A percentile compares a stretch with the other conserved stretches of the same genome.
phyloP scores from a whole-genome alignment of 768 basidiomycete species.

The Chlorophyllum brunneum region DNA sequence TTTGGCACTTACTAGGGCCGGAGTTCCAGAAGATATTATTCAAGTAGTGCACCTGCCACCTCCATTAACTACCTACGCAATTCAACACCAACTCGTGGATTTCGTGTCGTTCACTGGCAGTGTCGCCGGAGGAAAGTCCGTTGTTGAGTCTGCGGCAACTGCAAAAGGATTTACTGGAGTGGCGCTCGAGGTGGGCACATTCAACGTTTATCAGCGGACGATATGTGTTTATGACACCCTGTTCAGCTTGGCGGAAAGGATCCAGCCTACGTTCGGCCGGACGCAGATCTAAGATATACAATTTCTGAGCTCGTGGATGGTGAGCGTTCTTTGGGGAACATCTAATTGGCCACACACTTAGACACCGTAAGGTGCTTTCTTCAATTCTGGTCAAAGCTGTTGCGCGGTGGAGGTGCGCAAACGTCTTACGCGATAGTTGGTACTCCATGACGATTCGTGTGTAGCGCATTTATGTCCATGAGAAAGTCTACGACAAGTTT shows the following conservation, averaged over 20 bases:
- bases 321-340: constrained; percentile 26
- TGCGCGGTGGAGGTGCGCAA: constrained; percentile 79
- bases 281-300: constrained; percentile 82
- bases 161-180: constrained; percentile 81
- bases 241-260: constrained; percentile 92
- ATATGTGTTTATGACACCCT: background rate
- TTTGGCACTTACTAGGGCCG: constrained; percentile 64
- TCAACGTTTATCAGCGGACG: background rate
- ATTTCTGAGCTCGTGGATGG: constrained; percentile 89
- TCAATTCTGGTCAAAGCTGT: constrained; percentile 98
- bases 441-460: background rate
- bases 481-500: constrained; percentile 75
- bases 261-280: constrained; percentile 89
- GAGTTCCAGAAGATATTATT: constrained; percentile 71
- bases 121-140: constrained; percentile 70
- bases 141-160: constrained; percentile 65
- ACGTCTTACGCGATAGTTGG: background rate
- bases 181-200: constrained; percentile 62
- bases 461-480: constrained; percentile 92
- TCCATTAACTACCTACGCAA: constrained; percentile 51
- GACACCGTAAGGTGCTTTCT: constrained; percentile 67
- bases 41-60: constrained; percentile 76
- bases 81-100: constrained; percentile 63
- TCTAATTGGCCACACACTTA: background rate
- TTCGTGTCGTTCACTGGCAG: constrained; percentile 91